Base-by-base conservation (phyloP, 306 rosid species). In the Neltuma alba region DNA sequence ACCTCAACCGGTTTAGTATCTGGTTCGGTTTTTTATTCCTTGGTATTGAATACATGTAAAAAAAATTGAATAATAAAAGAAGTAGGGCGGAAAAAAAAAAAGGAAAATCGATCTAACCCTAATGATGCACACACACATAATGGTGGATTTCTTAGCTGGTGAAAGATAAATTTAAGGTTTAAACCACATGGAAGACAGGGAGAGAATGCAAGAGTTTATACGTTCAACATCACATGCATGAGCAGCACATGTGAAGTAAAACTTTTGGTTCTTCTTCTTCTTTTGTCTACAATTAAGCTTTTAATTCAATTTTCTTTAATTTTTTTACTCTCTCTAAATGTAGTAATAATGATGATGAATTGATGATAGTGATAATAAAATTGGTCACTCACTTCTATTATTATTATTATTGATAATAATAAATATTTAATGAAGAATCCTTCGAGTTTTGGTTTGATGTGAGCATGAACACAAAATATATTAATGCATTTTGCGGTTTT, bases 221-320 rank as follows among this genome's bases (percentile, higher is more conserved):
- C 88, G n/a, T n/a, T 89, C 97, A 61, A 90, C 90, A 87, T 86
- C 93, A 89, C 96, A 91, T 89, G 96, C 96, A 91, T 89, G 96
- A 88, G 84, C 83, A 77, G 79, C 92, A 83, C 97, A 91, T 91
- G 97, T 87, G 93, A 88, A 81, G 76, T 85, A 83, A 85, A 82
- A 89, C 94, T 90, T 90, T 48, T 45, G 9, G n/a, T n/a, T n/a
- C n/a, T n/a, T n/a, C n/a, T n/a, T n/a, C n/a, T n/a, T n/a, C n/a
- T 44, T 40, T 92, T 91, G 94, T 93, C 97, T 86, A 83, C 88
- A 85, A 81, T 85, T 91, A 66, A 84, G 82, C 78, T 68, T 70
- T 18, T 86, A 50, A 16, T 50, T 7, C 2, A 5, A 20, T 52
- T 15, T 52, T 20, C 0, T 20, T 52, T 18, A 0, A 20, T 20